phyloP scores from a whole-genome alignment of 306 rosid species.

The Hippophae gyantsensis region DNA sequence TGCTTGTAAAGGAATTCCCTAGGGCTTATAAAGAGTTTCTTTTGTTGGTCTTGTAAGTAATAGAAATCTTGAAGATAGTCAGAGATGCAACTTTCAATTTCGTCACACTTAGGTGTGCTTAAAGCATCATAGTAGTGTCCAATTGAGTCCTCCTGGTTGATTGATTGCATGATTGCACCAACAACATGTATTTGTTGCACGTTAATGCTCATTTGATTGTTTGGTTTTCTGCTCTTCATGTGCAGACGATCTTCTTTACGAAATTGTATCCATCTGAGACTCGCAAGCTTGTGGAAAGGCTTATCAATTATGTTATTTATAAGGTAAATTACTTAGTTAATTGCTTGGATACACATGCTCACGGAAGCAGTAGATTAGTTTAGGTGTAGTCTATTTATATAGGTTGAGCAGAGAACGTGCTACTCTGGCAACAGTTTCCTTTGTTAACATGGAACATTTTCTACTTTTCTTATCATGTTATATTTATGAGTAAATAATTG shows the following conservation, averaged over 20 bases:
- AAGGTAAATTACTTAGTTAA: constrained; percentile 35
- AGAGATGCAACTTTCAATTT: too few relatives aligned
- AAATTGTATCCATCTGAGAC: constrained; percentile 80
- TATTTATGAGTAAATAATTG: constrained; percentile 1
- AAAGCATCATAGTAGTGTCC: too few relatives aligned
- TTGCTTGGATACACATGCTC: too few relatives aligned
- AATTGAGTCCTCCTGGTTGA: too few relatives aligned
- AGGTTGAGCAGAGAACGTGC: neutral
- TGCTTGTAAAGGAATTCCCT: too few relatives aligned
- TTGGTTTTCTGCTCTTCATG: constrained; percentile 17
- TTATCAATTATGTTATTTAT: constrained; percentile 78
- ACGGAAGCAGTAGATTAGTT: too few relatives aligned
- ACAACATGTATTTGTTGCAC: neutral
- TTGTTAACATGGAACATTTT: neutral
- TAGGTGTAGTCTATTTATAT: neutral
- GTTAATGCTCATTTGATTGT: constrained; percentile 6
- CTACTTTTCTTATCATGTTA: neutral
- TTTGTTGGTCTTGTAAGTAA: too few relatives aligned
- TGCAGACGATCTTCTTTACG: constrained; percentile 78
- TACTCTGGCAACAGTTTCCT: neutral
- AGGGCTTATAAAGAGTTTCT: too few relatives aligned
- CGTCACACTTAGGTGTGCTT: too few relatives aligned
- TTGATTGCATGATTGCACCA: neutral
- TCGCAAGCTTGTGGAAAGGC: constrained; percentile 72
- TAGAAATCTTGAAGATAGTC: too few relatives aligned